These are phyloP conservation scores for Cunninghamia lanceolata DNA, from an alignment of 75 land plant species.

Conservation along the genomic window DNA sequence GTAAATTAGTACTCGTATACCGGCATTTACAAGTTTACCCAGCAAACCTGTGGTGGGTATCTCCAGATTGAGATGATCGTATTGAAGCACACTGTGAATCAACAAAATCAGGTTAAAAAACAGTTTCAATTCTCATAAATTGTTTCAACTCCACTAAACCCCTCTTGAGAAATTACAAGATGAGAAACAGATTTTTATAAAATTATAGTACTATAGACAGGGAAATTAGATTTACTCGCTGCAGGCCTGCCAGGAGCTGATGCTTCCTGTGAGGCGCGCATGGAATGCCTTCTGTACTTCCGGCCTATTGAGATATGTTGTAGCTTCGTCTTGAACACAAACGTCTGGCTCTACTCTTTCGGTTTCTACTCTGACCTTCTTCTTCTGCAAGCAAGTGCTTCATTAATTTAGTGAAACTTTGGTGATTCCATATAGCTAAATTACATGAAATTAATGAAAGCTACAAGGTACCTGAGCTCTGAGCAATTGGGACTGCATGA, in stretches of 20 bases:
- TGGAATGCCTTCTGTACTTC: conserved; percentile 88
- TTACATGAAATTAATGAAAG: background rate
- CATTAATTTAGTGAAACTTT: too few species aligned
- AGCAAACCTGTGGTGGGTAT: conserved; percentile 55
- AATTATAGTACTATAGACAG: background rate
- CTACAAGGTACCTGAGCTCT: conserved; percentile 32
- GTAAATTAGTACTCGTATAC: conserved; percentile 63
- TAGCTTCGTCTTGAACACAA: conserved; percentile 66
- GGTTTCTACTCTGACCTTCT: background rate
- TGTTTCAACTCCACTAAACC: background rate
- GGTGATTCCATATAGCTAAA: too few species aligned
- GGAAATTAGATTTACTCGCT: conserved; percentile 43
- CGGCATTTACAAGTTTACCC: conserved; percentile 45
- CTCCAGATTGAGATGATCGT: conserved; percentile 49
- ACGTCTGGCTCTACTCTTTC: conserved; percentile 37
- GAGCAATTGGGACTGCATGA: conserved; percentile 33
- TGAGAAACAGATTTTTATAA: background rate
- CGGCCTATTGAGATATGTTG: conserved; percentile 67
- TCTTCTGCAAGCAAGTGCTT: background rate
- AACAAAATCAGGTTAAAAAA: background rate
- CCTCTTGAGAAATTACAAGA: background rate
- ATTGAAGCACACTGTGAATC: conserved; percentile 45
- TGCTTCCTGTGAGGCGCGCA: conserved; percentile 57
- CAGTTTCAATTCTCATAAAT: background rate
- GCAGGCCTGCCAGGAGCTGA: conserved; percentile 69